Evolutionary conservation across 1,284 basidiomycete species (phyloP).

Genomic region (Gomphus bonarii): DNA sequence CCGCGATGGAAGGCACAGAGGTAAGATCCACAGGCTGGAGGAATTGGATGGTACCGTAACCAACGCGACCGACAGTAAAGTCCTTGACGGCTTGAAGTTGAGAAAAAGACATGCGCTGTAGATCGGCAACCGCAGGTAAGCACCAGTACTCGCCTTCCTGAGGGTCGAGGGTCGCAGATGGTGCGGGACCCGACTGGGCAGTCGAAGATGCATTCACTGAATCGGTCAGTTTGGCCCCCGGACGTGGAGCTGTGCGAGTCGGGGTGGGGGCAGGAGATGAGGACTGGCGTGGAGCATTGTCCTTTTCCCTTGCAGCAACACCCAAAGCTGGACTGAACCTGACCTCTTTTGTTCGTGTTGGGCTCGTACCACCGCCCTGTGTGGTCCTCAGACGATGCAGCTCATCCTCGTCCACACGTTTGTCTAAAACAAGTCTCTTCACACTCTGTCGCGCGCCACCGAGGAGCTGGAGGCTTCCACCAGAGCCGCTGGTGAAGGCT

Average conservation of each 20-base stretch:
- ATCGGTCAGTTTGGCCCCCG: slow-evolving; percentile 26
- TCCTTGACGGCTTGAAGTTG: slow-evolving; percentile 62
- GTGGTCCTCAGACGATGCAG: slow-evolving; percentile 29
- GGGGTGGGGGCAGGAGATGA: slow-evolving; percentile 19
- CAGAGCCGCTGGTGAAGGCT: slow-evolving; percentile 30
- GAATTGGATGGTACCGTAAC: slow-evolving; percentile 88
- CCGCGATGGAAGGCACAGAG: slow-evolving; percentile 67
- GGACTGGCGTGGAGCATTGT: slow-evolving; percentile 31
- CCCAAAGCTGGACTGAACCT: slow-evolving; percentile 66
- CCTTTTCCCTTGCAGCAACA: slow-evolving; percentile 58
- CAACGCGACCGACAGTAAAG: slow-evolving; percentile 83
- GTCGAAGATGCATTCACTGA: slow-evolving; percentile 37
- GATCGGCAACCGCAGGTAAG: slow-evolving; percentile 61
- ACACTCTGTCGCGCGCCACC: slow-evolving; percentile 72
- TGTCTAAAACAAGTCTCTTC: slow-evolving; percentile 89
- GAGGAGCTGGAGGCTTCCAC: slow-evolving; percentile 54
- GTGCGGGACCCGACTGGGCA: slow-evolving; percentile 23
- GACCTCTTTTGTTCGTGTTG: slow-evolving; percentile 34
- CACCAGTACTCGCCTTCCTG: slow-evolving; percentile 88
- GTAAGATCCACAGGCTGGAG: slow-evolving; percentile 90
- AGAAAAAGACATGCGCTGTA: slow-evolving; percentile 62
- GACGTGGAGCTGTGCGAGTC: slow-evolving; percentile 30
- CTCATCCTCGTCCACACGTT: slow-evolving; percentile 44
- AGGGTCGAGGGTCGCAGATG: slow-evolving; percentile 25
- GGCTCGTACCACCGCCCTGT: slow-evolving; percentile 48